Base-by-base conservation (phyloP, 208 protist genomes). In the Leishmania major region DNA sequence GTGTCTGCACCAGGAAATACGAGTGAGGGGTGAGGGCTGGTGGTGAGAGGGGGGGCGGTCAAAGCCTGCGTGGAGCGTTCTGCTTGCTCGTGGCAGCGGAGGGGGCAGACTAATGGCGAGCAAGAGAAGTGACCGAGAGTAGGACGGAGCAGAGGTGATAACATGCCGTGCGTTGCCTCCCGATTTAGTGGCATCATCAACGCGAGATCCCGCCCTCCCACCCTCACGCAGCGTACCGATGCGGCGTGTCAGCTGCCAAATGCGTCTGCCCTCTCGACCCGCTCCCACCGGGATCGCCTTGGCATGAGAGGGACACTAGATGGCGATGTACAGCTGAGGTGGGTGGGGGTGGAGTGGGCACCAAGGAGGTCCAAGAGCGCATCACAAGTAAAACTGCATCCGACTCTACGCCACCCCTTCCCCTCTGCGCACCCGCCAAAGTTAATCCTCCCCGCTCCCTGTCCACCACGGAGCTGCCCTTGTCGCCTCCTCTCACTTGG, bases 401-500 rank as follows among this genome's bases (percentile, higher is more conserved):
- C 4, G 69, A 43, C 28, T 49, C 69, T 35, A 53, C 45, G 2
- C 28, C 43, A 15, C 40, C 67, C 25, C 22, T 28, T 47, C 8
- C 4, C 40, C 5, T 19, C 40, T 28, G 40, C 25, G 35, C 28
- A 5, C 43, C 19, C 15, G 8, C 35, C 35, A 47, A 10, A 5
- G 40, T 8, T 37, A 17, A 49, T 49, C n/a, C 45, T 17, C 15
- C 10, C 19, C 2, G 8, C 4, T 55, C 28, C 69, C 25, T 53
- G 43, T 35, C 7, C 69, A 3, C 69, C 35, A 60, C 49, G n/a
- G 15, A 62, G 49, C 17, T 25, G 19, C 47, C 25, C n/a, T n/a
- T 13, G 72, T 22, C 13, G 51, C 72, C 64, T 45, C 37, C 3
- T 53, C 59, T 95, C 83, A 94, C 64, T 85, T 86, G 43, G 86